phyloP scores from a whole-genome alignment of 208 protist species.

The Acanthamoeba lenticulata region DNA sequence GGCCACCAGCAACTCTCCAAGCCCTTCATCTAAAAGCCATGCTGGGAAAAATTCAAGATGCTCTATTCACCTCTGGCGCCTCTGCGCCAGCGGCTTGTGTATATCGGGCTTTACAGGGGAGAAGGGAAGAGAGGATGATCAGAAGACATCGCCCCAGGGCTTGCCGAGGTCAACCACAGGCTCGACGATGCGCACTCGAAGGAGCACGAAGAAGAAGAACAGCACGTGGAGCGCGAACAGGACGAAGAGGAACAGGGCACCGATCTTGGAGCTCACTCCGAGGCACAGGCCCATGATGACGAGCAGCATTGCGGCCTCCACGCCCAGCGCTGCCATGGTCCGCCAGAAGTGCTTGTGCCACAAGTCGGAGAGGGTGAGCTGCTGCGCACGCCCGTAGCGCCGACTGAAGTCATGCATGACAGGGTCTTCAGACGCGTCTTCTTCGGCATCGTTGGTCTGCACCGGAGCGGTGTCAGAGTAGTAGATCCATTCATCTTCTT shows the following conservation, averaged over 20 bases:
- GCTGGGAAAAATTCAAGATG: too few species aligned
- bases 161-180: background rate
- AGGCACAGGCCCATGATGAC: background rate
- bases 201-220: constrained; percentile 9
- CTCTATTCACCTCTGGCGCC: too few species aligned
- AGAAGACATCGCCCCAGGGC: background rate
- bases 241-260: constrained; percentile 22
- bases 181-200: background rate
- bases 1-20: too few species aligned
- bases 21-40: too few species aligned
- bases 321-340: background rate
- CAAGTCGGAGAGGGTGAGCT: background rate
- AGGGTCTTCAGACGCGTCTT: background rate
- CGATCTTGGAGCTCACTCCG: constrained; percentile 15
- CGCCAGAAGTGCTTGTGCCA: constrained; percentile 9
- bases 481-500: background rate
- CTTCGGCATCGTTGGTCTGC: background rate
- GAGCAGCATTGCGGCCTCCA: background rate
- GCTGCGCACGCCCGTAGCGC: background rate
- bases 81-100: background rate
- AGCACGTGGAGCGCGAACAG: constrained; percentile 9
- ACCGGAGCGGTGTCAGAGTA: background rate
- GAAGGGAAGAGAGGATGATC: background rate
- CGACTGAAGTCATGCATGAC: background rate
- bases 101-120: background rate